Conservation (phyloP, 2,329 filamentous ascomycete genomes). For the Endoconidiophora laricicola region DNA sequence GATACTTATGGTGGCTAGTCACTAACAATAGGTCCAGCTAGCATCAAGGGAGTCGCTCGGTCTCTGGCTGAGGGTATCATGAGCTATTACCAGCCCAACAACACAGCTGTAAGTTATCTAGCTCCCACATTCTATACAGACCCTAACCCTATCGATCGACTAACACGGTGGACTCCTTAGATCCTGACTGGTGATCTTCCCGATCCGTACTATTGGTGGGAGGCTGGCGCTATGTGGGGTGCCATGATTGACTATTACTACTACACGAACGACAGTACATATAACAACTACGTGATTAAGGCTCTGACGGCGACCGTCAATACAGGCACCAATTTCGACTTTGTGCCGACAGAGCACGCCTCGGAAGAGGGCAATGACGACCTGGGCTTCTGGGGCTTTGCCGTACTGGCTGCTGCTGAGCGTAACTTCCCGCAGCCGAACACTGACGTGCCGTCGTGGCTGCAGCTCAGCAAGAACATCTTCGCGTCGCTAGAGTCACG, state of each 20-base stretch:
- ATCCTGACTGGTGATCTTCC: conserved; percentile 39
- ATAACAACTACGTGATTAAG: conserved; percentile 42
- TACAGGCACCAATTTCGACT: conserved; percentile 40
- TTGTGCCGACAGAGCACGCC: conserved; percentile 38
- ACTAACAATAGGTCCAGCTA: conserved; percentile 26
- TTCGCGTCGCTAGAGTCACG: conserved; percentile 54
- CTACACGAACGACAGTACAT: conserved; percentile 44
- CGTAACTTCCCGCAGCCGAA: conserved; percentile 47
- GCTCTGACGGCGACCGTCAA: conserved; percentile 40
- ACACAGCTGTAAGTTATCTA: conserved; percentile 6
- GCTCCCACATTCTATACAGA: conserved; percentile 12
- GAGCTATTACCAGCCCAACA: conserved; percentile 47
- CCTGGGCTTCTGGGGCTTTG: conserved; percentile 57
- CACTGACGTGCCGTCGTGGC: conserved; percentile 40
- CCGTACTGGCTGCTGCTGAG: conserved; percentile 51
- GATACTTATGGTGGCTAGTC: neutral
- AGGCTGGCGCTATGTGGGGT: conserved; percentile 49
- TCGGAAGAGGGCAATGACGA: conserved; percentile 58
- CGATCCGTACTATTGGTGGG: conserved; percentile 53
- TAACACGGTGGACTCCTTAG: neutral
- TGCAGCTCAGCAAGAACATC: conserved; percentile 50
- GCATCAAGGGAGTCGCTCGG: conserved; percentile 43
- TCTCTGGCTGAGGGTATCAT: conserved; percentile 44
- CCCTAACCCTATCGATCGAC: neutral
- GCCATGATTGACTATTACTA: conserved; percentile 53